Evolutionary conservation across 371 early-diverging fungal species (phyloP), one percentile per base, ranked within the genome.

Genomic region (Mortierella sp.): DNA sequence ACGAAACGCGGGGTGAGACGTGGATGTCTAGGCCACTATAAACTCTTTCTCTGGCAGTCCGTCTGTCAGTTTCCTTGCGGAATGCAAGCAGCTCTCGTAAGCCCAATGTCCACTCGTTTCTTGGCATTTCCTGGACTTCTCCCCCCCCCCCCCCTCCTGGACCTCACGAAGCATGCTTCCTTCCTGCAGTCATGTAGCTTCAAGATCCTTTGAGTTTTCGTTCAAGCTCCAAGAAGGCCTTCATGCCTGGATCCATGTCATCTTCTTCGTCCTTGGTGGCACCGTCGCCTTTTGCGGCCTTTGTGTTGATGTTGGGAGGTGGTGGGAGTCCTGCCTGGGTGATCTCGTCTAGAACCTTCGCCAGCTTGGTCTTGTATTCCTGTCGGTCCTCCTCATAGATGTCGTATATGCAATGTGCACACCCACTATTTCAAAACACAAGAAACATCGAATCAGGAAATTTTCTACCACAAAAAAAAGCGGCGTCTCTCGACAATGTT

Each of bases 171-270:
- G 60, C 14, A 31, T 28, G 4, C 16, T 28, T 31, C 14, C 3
- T 44, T 28, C 60, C 13, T 5, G 60, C 16, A 14, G 28, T 5
- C 28, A 14, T 28, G 14, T 24, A 38, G 42, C 5, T 24, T 84
- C 70, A 84, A 76, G 74, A 72, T 24, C 85, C 85, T 48, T 77
- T 79, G 26, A 85, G 73, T 68, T 81, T 85, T 14, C 82, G 60
- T 38, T 85, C 85, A 3, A 85, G 77, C 11, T 79, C 85, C 48
- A 85, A 57, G 26, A 85, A 85, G 45, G 85, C 85, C 73, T 85
- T 85, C 85, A 85, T 85, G 55, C 85, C 68, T 7, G 85, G 85
- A 48, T 85, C 82, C 79, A 85, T 85, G 70, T 85, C 85, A 28
- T 80, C 82, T 3, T 81, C 77, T 16, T 78, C 78, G 8, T 70